Percentiles rank a stretch among this genome's conserved stretches.
phyloP scores from a whole-genome alignment of 805 yeast genomes.

The Teunomyces pallodes region DNA sequence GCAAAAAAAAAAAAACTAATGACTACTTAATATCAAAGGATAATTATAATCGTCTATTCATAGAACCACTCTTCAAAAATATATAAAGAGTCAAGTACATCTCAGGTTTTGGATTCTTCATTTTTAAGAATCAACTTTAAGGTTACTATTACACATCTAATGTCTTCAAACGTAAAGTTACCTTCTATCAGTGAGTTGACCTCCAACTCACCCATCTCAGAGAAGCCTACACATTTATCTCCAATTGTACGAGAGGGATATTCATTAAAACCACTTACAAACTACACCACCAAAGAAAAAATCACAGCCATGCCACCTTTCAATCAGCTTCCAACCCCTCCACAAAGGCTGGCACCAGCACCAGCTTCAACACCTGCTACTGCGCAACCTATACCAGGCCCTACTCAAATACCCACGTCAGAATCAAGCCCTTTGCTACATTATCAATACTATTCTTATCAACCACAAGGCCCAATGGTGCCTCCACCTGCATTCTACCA shows the following conservation, averaged over 20 bases:
- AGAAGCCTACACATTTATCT: slow-evolving; percentile 5
- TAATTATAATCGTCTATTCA: slow-evolving; percentile 1
- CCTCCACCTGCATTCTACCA: slow-evolving; percentile 11
- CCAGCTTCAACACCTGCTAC: slow-evolving; percentile 4
- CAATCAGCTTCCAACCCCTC: slow-evolving; percentile 8
- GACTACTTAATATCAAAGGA: slow-evolving; percentile 1
- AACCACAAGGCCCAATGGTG: slow-evolving; percentile 4
- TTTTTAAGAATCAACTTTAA: neutral
- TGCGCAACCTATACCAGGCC: neutral
- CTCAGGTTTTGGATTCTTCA: too few species aligned
- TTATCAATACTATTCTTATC: slow-evolving; percentile 12
- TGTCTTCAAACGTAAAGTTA: slow-evolving; percentile 5
- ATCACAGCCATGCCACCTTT: neutral
- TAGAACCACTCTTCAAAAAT: slow-evolving; percentile 1
- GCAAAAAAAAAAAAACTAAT: slow-evolving; percentile 1
- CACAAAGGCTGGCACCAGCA: slow-evolving; percentile 6
- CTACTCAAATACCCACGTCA: slow-evolving; percentile 2
- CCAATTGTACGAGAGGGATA: slow-evolving; percentile 4
- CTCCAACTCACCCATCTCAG: slow-evolving; percentile 7
- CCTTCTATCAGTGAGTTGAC: slow-evolving; percentile 17
- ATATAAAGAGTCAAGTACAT: neutral
- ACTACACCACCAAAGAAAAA: slow-evolving; percentile 4
- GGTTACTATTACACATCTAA: neutral
- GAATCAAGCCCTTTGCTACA: slow-evolving; percentile 9
- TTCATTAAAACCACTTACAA: slow-evolving; percentile 1